Base-by-base conservation (phyloP, 1,284 basidiomycete species). In the Exobasidium rhododendri region DNA sequence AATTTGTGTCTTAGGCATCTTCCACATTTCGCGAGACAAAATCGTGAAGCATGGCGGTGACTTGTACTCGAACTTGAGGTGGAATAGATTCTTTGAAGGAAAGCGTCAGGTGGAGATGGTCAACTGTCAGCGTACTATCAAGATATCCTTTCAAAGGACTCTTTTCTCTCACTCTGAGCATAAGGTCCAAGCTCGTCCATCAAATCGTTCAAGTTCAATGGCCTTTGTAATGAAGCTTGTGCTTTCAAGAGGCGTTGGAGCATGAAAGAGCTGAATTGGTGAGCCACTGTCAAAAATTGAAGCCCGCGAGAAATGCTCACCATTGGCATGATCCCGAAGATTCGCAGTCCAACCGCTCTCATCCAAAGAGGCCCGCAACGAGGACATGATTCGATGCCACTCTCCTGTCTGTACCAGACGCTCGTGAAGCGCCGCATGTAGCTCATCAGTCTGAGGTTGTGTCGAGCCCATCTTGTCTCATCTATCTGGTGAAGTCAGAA, bases 1-100 rank as follows among this genome's bases (percentile, higher is more conserved):
- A 40, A 45, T 17, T 28, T 54, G 6, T 50, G 55, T 13, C 3
- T 44, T 24, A 56, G 13, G 55, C 40, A n/a, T 56, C 55, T 28
- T 56, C 55, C 17, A 56, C 55, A 28, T 56, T 56, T 28, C 55
- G 29, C 14, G 55, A 32, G 29, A 56, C 55, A 26, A 56, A 56
- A 29, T 45, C 40, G 31, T 56, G 55, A 14, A 56, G 32, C 29
- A 43, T 26, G 1, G 55, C 28, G 14, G 55, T 43, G 22, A 56
- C 28, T 24, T 56, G 32, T 3, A 17, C 55, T 13, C 55, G 11
- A 2, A 56, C 35, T 11, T 40, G 26, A 20, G 35, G 40, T 17
- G 55, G 55, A 4, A 56, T 45, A 5, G 32, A 31, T 29, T 29
- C 55, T 56, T n/a, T n/a, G 44, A 22, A n/a, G 10, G 40, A 43